Evolutionary conservation across 139 green algal genomes (phyloP).

Genomic region (Tetradesmus obliquus): DNA sequence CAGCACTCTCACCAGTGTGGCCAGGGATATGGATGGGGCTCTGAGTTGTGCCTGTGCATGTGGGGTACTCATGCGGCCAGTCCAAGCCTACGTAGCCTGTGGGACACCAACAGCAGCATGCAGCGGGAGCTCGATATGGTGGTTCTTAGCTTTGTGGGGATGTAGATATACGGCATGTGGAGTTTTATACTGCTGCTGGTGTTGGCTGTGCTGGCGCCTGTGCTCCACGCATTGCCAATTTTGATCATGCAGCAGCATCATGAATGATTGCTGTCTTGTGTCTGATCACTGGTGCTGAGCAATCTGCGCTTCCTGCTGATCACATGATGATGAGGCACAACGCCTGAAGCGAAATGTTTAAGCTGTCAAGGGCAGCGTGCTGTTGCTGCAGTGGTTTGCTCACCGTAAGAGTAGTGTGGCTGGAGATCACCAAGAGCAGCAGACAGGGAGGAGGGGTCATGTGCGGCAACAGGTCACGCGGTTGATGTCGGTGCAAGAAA

Average conservation of each 20-base stretch:
- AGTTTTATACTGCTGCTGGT: neutral
- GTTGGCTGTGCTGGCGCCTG: too few species aligned
- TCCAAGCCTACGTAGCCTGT: constrained; percentile 14
- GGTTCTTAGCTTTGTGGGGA: too few species aligned
- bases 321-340: too few species aligned
- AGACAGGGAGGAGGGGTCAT: neutral
- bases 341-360: too few species aligned
- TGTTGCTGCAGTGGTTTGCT: neutral
- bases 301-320: too few species aligned
- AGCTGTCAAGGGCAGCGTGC: neutral
- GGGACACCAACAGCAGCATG: neutral
- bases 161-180: too few species aligned
- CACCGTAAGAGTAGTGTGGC: neutral
- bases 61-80: constrained; percentile 20
- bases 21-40: constrained; percentile 25
- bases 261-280: too few species aligned
- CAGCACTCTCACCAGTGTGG: neutral
- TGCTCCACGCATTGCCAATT: too few species aligned
- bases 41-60: neutral
- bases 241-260: too few species aligned
- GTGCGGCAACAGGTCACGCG: neutral
- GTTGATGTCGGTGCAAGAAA: neutral
- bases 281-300: too few species aligned
- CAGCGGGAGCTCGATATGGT: too few species aligned
- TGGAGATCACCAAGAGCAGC: neutral